These are phyloP conservation scores for Boletus vermiculosoides DNA, from an alignment of 768 basidiomycete genomes.

Conservation along the genomic window DNA sequence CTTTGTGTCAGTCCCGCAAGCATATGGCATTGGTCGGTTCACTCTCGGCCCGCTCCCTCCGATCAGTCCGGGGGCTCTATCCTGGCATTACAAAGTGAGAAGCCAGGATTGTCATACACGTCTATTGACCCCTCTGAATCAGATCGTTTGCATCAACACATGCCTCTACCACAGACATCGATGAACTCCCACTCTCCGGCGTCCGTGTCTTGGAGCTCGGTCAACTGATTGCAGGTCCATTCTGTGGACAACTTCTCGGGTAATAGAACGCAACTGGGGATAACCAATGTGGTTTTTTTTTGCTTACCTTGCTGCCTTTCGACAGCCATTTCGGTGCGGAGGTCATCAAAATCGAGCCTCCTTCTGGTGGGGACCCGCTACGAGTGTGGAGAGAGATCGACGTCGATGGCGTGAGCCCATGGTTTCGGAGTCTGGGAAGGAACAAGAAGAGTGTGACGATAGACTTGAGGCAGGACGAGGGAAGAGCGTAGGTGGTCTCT, in stretches of 20 bases:
- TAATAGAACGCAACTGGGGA: constrained; percentile 27
- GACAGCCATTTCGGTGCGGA: constrained; percentile 72
- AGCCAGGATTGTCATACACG: not conserved
- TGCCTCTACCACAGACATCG: not conserved
- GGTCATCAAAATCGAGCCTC: constrained; percentile 69
- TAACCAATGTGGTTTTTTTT: not conserved
- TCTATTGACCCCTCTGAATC: not conserved
- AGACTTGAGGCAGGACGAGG: constrained; percentile 57
- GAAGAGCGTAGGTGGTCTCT: constrained; percentile 41
- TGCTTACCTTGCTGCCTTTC: not conserved
- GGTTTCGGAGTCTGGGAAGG: constrained; percentile 69
- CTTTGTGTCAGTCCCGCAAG: not conserved
- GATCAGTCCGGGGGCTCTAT: not conserved
- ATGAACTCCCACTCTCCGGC: constrained; percentile 56
- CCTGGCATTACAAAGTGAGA: constrained; percentile 3
- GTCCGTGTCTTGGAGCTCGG: constrained; percentile 68
- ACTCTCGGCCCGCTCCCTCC: not conserved
- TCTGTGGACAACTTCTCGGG: constrained; percentile 72
- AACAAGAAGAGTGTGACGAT: constrained; percentile 77
- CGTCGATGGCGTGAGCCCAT: constrained; percentile 66
- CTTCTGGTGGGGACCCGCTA: constrained; percentile 60
- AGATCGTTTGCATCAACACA: constrained; percentile 14
- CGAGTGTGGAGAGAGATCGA: constrained; percentile 73
- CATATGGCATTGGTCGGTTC: too few relatives aligned
- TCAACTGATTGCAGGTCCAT: constrained; percentile 70